Evolutionary conservation across 306 rosid species (phyloP).

Genomic region (Spatholobus suberectus): DNA sequence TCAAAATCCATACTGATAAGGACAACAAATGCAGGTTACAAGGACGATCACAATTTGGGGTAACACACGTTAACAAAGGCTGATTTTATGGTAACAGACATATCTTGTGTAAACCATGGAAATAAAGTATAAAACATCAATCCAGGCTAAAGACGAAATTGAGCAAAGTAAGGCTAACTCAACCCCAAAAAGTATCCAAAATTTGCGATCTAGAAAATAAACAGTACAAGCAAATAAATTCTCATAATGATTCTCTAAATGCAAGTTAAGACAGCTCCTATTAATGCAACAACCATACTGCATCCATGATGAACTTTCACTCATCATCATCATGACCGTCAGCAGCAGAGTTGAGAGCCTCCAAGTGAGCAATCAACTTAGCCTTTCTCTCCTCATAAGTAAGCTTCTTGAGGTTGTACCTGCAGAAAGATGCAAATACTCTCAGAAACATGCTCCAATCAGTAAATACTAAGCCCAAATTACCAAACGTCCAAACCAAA

Average conservation of each 20-base stretch:
- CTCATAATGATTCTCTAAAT: constrained; percentile 9
- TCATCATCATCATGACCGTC: constrained; percentile 50
- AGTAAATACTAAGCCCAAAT: background rate
- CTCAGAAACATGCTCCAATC: background rate
- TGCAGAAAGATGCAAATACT: background rate
- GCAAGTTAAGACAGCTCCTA: constrained; percentile 15
- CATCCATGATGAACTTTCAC: background rate
- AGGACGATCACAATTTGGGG: too few species aligned
- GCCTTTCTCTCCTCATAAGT: constrained; percentile 72
- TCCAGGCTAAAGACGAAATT: constrained; percentile 15
- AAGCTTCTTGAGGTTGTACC: constrained; percentile 72
- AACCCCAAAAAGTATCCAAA: constrained; percentile 23
- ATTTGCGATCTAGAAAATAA: background rate
- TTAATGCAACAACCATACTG: background rate
- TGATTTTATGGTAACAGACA: background rate
- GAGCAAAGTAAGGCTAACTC: background rate
- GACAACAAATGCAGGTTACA: too few species aligned
- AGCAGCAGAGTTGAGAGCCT: constrained; percentile 68
- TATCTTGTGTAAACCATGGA: background rate
- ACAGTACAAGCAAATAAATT: constrained; percentile 10
- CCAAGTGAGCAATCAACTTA: constrained; percentile 57
- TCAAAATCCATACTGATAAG: too few species aligned
- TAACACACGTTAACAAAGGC: too few species aligned
- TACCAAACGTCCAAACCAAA: background rate
- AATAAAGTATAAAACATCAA: constrained; percentile 3